phyloP scores from a whole-genome alignment of 768 basidiomycete genomes.

The Mycena vulgaris region DNA sequence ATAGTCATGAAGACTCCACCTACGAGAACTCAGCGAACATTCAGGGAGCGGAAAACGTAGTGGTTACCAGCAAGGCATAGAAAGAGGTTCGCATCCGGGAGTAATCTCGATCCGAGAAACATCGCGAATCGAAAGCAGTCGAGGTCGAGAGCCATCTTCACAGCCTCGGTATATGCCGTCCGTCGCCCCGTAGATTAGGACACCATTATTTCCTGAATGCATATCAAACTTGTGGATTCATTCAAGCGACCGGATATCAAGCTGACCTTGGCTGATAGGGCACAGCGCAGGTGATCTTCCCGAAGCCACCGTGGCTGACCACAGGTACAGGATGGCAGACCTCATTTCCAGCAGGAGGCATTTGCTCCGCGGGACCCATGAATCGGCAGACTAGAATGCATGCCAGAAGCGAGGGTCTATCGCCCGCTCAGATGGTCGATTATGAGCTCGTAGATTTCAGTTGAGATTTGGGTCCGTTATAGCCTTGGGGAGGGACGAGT shows the following conservation, averaged over 20 bases:
- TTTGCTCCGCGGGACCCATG: conserved; percentile 34
- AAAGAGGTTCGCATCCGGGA: conserved; percentile 82
- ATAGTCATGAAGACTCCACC: conserved; percentile 30
- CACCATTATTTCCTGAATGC: neutral
- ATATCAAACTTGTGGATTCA: neutral
- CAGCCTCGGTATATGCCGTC: conserved; percentile 30
- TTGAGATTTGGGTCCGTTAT: conserved; percentile 32
- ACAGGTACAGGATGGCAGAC: conserved; percentile 21
- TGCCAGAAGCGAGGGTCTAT: conserved; percentile 24
- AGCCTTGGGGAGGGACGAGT: conserved; percentile 1
- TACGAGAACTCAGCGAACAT: neutral
- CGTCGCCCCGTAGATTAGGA: conserved; percentile 25
- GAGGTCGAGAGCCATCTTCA: conserved; percentile 6
- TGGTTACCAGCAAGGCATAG: conserved; percentile 78
- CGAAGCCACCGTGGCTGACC: conserved; percentile 16
- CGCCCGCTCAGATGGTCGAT: conserved; percentile 24
- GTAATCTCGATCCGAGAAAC: conserved; percentile 83
- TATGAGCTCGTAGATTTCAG: conserved; percentile 36
- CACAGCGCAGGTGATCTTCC: conserved; percentile 12
- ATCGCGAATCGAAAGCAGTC: conserved; percentile 9
- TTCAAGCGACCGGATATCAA: neutral
- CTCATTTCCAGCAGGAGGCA: conserved; percentile 20
- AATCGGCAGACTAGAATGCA: conserved; percentile 34
- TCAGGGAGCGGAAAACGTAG: conserved; percentile 26
- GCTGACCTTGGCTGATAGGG: conserved; percentile 9